A percentile compares a stretch with the other conserved stretches of the same genome.
Conservation (phyloP, 2,329 filamentous ascomycete genomes). For the Ciborinia camelliae region DNA sequence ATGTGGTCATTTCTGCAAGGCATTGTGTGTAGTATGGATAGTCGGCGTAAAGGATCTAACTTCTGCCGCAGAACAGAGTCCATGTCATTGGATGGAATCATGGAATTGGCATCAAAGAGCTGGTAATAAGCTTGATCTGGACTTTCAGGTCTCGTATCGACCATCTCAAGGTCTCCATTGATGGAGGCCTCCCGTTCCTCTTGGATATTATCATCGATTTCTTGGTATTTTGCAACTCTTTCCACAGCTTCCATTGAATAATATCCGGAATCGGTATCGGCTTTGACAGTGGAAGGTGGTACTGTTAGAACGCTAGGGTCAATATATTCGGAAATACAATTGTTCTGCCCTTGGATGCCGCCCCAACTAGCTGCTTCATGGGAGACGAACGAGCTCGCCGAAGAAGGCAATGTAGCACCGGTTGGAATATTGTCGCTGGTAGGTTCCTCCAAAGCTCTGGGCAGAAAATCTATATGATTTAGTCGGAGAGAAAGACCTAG, state of each 20-base stretch:
- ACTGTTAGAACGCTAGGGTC: conserved; percentile 1
- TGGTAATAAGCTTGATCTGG: conserved; percentile 17
- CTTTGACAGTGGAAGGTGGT: conserved; percentile 1
- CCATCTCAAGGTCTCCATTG: not conserved
- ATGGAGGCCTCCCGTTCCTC: not conserved
- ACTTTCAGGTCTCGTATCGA: not conserved
- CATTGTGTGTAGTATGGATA: conserved; percentile 13
- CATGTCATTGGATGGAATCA: conserved; percentile 14
- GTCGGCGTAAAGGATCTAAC: not conserved
- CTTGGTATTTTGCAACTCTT: not conserved
- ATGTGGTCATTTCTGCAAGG: conserved; percentile 14
- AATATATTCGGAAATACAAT: not conserved
- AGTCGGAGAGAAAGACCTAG: not conserved
- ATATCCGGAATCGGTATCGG: conserved; percentile 11
- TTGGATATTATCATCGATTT: not conserved
- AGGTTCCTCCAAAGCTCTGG: not conserved
- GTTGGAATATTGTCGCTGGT: not conserved
- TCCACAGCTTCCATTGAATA: conserved; percentile 11
- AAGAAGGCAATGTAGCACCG: not conserved
- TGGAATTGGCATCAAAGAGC: conserved; percentile 14
- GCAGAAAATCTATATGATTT: not conserved
- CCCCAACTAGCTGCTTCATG: not conserved
- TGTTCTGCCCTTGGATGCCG: not conserved
- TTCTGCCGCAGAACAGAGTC: not conserved
- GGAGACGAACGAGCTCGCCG: not conserved